These are phyloP conservation scores for Agaricus sinodeliciosus DNA, from an alignment of 768 basidiomycete genomes.

Conservation along the genomic window DNA sequence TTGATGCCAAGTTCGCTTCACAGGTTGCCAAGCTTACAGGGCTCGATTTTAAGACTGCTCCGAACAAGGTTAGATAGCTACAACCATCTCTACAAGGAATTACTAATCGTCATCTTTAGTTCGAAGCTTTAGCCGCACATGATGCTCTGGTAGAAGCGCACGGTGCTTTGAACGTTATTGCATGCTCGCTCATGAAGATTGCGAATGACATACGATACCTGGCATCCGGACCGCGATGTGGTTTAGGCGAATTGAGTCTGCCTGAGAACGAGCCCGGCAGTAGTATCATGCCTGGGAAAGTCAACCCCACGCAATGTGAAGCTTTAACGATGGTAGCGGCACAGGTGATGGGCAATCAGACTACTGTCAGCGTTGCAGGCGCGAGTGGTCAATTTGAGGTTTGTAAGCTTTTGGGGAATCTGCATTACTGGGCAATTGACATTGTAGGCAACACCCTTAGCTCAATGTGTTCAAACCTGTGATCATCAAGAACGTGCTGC, in stretches of 20 bases:
- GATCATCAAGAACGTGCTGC: constrained; percentile 95
- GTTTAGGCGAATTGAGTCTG: constrained; percentile 87
- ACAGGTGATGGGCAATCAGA: constrained; percentile 98
- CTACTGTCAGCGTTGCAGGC: constrained; percentile 85
- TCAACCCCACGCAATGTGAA: constrained; percentile 99
- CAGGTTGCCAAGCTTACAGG: constrained; percentile 92
- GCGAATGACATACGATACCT: constrained; percentile 99
- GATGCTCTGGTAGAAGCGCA: constrained; percentile 97
- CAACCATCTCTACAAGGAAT: background rate
- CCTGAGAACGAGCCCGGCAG: constrained; percentile 99
- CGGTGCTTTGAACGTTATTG: constrained; percentile 92
- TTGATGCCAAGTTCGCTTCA: constrained; percentile 88
- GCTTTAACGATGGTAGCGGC: constrained; percentile 98
- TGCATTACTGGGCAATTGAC: constrained; percentile 6
- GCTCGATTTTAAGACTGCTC: constrained; percentile 89
- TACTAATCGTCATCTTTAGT: constrained; percentile 39
- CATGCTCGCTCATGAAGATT: constrained; percentile 99
- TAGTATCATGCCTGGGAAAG: constrained; percentile 99
- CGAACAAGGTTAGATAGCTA: constrained; percentile 72
- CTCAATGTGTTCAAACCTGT: constrained; percentile 99
- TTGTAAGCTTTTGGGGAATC: constrained; percentile 14
- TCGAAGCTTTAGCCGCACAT: constrained; percentile 96
- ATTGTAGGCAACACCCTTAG: constrained; percentile 27
- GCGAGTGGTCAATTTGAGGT: constrained; percentile 98
- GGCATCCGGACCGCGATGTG: constrained; percentile 95